Conservation (phyloP, 2,329 filamentous ascomycete genomes). For the Alternaria gansuensis region DNA sequence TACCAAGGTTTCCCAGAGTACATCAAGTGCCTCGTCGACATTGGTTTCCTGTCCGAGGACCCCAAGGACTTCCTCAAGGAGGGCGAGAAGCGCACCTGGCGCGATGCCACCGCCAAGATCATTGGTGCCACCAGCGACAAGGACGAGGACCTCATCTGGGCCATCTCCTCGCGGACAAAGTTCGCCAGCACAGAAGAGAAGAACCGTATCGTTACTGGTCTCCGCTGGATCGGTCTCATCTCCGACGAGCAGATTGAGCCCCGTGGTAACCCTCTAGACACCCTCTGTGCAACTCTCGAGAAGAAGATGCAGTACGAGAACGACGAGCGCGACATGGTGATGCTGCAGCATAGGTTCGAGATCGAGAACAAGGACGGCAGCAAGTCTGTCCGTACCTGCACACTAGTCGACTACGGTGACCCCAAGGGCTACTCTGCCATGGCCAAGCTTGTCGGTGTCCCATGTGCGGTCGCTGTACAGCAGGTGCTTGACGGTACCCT, state of each 20-base stretch:
- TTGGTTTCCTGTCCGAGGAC: conserved; percentile 84
- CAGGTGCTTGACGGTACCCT: conserved; percentile 80
- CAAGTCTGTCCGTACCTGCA: conserved; percentile 80
- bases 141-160: conserved; percentile 74
- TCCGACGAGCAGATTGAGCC: conserved; percentile 74
- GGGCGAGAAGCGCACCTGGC: conserved; percentile 74
- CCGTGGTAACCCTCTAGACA: conserved; percentile 83
- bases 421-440: conserved; percentile 82
- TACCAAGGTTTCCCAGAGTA: conserved; percentile 93
- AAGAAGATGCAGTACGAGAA: conserved; percentile 89
- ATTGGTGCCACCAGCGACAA: conserved; percentile 72
- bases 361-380: conserved; percentile 83
- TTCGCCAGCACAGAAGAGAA: conserved; percentile 76
- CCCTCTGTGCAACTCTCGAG: conserved; percentile 88
- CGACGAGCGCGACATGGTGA: conserved; percentile 83
- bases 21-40: conserved; percentile 85
- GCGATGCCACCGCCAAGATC: conserved; percentile 81
- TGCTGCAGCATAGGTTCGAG: conserved; percentile 82
- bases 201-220: conserved; percentile 72
- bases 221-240: conserved; percentile 76
- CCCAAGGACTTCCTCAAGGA: conserved; percentile 69
- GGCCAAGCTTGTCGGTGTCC: conserved; percentile 82
- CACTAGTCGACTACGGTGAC: conserved; percentile 82
- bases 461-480: conserved; percentile 77
- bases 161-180: conserved; percentile 77